Base-by-base conservation (phyloP, 495 filamentous ascomycete species). In the Talaromyces proteolyticus region DNA sequence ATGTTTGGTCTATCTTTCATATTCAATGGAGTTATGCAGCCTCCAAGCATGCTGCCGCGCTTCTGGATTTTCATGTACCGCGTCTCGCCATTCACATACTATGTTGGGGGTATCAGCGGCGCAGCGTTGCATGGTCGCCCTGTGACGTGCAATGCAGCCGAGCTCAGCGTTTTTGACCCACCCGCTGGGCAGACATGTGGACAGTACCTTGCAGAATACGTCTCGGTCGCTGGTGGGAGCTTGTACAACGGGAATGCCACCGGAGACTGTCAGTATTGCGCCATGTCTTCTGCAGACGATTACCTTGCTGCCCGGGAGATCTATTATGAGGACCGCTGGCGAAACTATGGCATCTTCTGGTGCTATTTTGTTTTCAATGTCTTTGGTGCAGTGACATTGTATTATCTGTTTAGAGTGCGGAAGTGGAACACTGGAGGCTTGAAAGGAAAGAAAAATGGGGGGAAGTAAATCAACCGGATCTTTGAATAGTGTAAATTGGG, bases 21-120 rank as follows among this genome's bases (percentile, higher is more conserved):
- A 51, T 82, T 83, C 61, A 63, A 59, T 38, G 68, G 68, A 68
- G 80, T 88, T 26, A 74, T 90, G 59, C 77, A 81, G 39, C 73
- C 63, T 6, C 82, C 83, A 4, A 57, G 58, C 18, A 70, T 66
- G 3, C 62, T 86, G 3, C 83, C 84, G 2, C 56, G 74, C 7
- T 89, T 88, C 73, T 89, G 85, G 85, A 84, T 84, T 50, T 88
- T 88, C 73, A 84, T 87, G 79, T 87, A 88, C 57, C 78, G 80
- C 34, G 74, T 84, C 44, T 83, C 78, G 11, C 84, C 86, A 4
- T 79, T 88, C 42, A 84, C 79, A 0, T 88, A 89, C 57, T 68
- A 81, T 20, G 72, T 87, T 16, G 66, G 65, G 29, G 77, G 76
- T 21, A 77, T 86, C 62, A 47, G 80, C 11, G 68, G 77, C 1